phyloP scores from a whole-genome alignment of 371 early-diverging fungal species.

The Sporodiniella umbellata region DNA sequence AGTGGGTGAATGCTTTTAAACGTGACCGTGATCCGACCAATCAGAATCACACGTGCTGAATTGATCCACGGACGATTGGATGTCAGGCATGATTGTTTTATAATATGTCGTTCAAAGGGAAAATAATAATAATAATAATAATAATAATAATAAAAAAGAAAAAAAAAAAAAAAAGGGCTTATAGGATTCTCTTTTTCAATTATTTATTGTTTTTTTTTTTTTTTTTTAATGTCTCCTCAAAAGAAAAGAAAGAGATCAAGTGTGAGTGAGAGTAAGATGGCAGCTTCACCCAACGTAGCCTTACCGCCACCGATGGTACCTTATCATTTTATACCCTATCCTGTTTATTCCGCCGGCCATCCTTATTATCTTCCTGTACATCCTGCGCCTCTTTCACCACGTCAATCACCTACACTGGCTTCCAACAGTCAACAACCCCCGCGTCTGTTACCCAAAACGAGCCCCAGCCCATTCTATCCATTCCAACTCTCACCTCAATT shows the following conservation, averaged over 20 bases:
- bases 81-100: neutral
- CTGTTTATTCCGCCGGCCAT: conserved; percentile 10
- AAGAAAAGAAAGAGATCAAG: conserved; percentile 2
- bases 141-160: no score
- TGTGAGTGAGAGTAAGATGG: neutral
- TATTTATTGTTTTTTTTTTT: neutral
- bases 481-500: conserved; percentile 21
- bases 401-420: conserved; percentile 14
- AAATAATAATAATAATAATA: no score
- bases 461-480: conserved; percentile 8
- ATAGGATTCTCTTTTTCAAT: neutral
- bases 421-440: neutral
- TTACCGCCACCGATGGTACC: conserved; percentile 15
- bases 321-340: conserved; percentile 12
- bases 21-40: conserved; percentile 2
- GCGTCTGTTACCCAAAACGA: conserved; percentile 10
- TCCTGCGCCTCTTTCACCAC: conserved; percentile 17
- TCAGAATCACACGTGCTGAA: conserved; percentile 2
- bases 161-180: neutral
- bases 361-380: conserved; percentile 16
- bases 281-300: conserved; percentile 3
- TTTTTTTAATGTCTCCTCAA: neutral
- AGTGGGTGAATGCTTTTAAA: no score
- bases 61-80: neutral
- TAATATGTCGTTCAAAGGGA: neutral